These are phyloP conservation scores for Laburnicola sp. DNA, from an alignment of 2,329 filamentous ascomycete genomes.

Conservation along the genomic window DNA sequence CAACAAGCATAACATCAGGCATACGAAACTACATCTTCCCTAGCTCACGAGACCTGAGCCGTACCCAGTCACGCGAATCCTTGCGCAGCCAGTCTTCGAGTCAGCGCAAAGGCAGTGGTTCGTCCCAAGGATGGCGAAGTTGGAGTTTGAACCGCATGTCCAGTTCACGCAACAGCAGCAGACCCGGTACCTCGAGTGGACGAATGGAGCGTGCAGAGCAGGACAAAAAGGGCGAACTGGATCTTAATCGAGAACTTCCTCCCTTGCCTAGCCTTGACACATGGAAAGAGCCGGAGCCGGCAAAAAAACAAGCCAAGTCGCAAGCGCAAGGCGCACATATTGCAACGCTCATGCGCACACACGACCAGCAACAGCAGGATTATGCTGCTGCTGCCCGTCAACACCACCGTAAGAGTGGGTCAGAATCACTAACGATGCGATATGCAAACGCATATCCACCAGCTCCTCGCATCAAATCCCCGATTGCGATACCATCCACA, in stretches of 20 bases:
- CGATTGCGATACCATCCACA: slow-evolving; percentile 13
- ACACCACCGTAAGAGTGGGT: slow-evolving; percentile 35
- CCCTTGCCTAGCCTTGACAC: slow-evolving; percentile 52
- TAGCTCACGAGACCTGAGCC: slow-evolving; percentile 34
- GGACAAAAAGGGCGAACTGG: slow-evolving; percentile 39
- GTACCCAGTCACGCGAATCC: slow-evolving; percentile 42
- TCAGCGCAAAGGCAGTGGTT: slow-evolving; percentile 29
- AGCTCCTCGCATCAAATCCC: slow-evolving; percentile 16
- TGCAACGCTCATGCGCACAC: slow-evolving; percentile 42
- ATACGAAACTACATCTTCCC: slow-evolving; percentile 51
- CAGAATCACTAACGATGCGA: slow-evolving; percentile 33
- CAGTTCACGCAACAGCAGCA: slow-evolving; percentile 38
- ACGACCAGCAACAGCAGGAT: slow-evolving; percentile 31
- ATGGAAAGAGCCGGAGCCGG: slow-evolving; percentile 34
- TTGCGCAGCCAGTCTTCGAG: slow-evolving; percentile 27
- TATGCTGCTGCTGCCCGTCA: slow-evolving; percentile 32
- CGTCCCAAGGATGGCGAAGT: slow-evolving; percentile 43
- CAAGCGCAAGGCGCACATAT: slow-evolving; percentile 35
- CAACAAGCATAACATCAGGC: slow-evolving; percentile 43
- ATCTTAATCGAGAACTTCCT: slow-evolving; percentile 54
- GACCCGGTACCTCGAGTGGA: slow-evolving; percentile 36
- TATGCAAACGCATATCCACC: slow-evolving; percentile 24
- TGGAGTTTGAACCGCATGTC: slow-evolving; percentile 43
- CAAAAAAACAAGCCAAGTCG: slow-evolving; percentile 20
- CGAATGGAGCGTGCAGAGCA: slow-evolving; percentile 27